Percentiles rank a stretch among this genome's conserved stretches.
phyloP scores from a whole-genome alignment of 345 rosid species.

The Eutrema japonicum region DNA sequence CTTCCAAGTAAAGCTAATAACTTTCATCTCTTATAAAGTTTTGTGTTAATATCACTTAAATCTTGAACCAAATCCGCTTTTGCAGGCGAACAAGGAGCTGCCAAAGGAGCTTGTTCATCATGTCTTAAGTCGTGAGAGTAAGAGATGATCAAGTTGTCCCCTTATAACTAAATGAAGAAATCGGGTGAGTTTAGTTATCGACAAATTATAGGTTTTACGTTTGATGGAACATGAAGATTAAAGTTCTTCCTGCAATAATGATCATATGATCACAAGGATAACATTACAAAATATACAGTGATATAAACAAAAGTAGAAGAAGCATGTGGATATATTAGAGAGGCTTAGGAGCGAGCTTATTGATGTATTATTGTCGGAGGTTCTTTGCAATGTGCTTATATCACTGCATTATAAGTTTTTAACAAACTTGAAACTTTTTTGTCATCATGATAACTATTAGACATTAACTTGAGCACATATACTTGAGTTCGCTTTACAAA shows the following conservation, averaged over 20 bases:
- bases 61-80: slow-evolving; percentile 10
- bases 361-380: neutral
- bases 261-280: slow-evolving; percentile 16
- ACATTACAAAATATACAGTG: slow-evolving; percentile 19
- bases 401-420: too few species aligned
- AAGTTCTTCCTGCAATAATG: slow-evolving; percentile 29
- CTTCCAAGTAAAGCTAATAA: slow-evolving; percentile 65
- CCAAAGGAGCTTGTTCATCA: slow-evolving; percentile 69
- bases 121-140: slow-evolving; percentile 44
- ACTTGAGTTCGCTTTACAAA: neutral
- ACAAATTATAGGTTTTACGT: slow-evolving; percentile 22
- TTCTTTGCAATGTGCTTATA: neutral
- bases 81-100: slow-evolving; percentile 75
- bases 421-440: neutral
- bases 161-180: slow-evolving; percentile 14
- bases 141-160: slow-evolving; percentile 23
- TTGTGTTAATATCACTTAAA: neutral
- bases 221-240: slow-evolving; percentile 21
- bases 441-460: neutral
- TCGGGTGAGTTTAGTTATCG: slow-evolving; percentile 13
- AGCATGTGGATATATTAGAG: slow-evolving; percentile 20
- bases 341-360: slow-evolving; percentile 20
- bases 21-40: neutral
- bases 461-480: neutral
- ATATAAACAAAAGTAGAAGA: slow-evolving; percentile 31